Percentiles rank a stretch among this genome's conserved stretches.
These are phyloP conservation scores for Fistulifera pelliculosa DNA, from an alignment of 108 stramenopile genomes.

Conservation along the genomic window DNA sequence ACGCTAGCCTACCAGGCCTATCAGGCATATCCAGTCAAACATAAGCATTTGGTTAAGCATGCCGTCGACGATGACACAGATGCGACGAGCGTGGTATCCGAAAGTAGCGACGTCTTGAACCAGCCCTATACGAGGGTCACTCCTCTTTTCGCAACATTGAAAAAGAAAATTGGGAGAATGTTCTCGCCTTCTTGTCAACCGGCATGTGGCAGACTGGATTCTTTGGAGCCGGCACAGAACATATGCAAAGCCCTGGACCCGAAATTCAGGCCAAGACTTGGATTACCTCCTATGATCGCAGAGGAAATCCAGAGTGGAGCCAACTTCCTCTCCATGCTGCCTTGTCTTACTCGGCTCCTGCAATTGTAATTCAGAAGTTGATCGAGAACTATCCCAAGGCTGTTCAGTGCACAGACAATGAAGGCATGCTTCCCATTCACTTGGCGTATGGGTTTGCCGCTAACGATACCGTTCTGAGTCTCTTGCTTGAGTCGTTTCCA, in stretches of 20 bases:
- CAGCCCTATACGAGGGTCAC: slow-evolving; percentile 29
- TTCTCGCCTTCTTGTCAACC: slow-evolving; percentile 31
- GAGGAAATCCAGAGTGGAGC: slow-evolving; percentile 30
- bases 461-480: slow-evolving; percentile 28
- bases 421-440: slow-evolving; percentile 64
- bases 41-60: no score
- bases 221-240: background rate
- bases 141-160: slow-evolving; percentile 61
- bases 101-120: slow-evolving; percentile 9
- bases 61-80: slow-evolving; percentile 1
- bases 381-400: slow-evolving; percentile 35
- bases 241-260: slow-evolving; percentile 7
- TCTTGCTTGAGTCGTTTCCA: slow-evolving; percentile 38
- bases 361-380: slow-evolving; percentile 32
- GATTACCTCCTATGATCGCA: slow-evolving; percentile 47
- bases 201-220: slow-evolving; percentile 12
- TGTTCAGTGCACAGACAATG: slow-evolving; percentile 50
- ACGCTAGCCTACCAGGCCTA: no score
- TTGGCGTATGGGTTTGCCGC: slow-evolving; percentile 57
- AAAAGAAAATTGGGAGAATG: slow-evolving; percentile 55
- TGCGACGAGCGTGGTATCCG: background rate
- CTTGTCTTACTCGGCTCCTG: slow-evolving; percentile 28
- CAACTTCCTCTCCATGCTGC: slow-evolving; percentile 42
- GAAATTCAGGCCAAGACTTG: slow-evolving; percentile 44
- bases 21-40: no score